These are phyloP conservation scores for Zygoascus biomembranicola DNA, from an alignment of 805 yeast genomes.

Conservation along the genomic window DNA sequence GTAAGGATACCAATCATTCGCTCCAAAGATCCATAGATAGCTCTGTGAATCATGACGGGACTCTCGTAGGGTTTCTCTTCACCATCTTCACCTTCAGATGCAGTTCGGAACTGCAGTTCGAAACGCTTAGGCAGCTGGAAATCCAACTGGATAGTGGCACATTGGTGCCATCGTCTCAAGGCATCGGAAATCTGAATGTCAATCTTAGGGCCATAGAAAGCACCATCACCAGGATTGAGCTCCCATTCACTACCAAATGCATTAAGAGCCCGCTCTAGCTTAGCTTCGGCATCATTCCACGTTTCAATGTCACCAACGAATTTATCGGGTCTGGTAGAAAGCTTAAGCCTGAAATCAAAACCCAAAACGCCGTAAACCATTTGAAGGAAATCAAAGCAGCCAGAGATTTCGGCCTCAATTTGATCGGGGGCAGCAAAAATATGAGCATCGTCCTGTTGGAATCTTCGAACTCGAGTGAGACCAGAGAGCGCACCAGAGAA, in stretches of 20 bases:
- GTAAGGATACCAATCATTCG: slow-evolving; percentile 98
- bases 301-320: slow-evolving; percentile 90
- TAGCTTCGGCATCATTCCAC: slow-evolving; percentile 87
- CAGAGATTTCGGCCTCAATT: slow-evolving; percentile 10
- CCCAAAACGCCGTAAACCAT: slow-evolving; percentile 87
- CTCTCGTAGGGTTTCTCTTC: slow-evolving; percentile 46
- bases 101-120: slow-evolving; percentile 71
- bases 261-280: slow-evolving; percentile 74
- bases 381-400: slow-evolving; percentile 74
- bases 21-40: slow-evolving; percentile 95
- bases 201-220: slow-evolving; percentile 93
- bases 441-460: slow-evolving; percentile 99
- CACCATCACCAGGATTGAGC: slow-evolving; percentile 95
- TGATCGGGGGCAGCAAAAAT: slow-evolving; percentile 82
- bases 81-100: slow-evolving; percentile 21
- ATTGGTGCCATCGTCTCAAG: slow-evolving; percentile 93
- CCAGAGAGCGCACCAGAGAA: slow-evolving; percentile 92
- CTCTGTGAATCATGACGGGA: slow-evolving; percentile 99
- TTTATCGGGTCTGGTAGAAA: slow-evolving; percentile 95
- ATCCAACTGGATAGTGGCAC: slow-evolving; percentile 97
- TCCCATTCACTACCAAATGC: slow-evolving; percentile 89
- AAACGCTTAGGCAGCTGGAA: slow-evolving; percentile 96
- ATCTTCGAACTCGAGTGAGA: slow-evolving; percentile 94
- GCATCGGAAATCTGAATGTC: slow-evolving; percentile 95
- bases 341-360: slow-evolving; percentile 91